Base-by-base conservation (phyloP, 2,329 filamentous ascomycete genomes). In the Penicillium sp. region DNA sequence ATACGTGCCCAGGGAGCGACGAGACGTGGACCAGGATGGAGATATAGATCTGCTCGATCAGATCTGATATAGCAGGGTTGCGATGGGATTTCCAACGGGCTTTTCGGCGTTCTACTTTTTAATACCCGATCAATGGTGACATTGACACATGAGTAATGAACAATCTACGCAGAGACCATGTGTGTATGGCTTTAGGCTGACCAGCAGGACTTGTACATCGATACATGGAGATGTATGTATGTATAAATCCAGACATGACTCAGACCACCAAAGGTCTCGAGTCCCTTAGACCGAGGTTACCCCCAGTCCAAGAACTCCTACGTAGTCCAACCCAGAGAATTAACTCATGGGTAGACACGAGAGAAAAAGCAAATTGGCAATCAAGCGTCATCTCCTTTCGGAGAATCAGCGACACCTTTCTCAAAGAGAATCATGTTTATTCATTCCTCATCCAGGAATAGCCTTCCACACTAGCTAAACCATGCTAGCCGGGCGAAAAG, bases 331-430 rank as follows among this genome's bases (percentile, higher is more conserved):
- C 57, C 64, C n/a, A 52, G 44, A 52, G 53, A 31, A 21, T 36
- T 16, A 34, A 36, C 57, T 51, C 54, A 29, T 55, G 55, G 51
- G 55, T 48, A 59, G 59, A 68, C 64, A 65, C 58, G 65, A 63
- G 65, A 63, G 66, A 63, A 65, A 0, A 66, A 67, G 75, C 67
- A 75, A 76, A 78, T 82, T 96, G 91, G 91, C 91, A 86, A 92
- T 96, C 91, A 91, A 96, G 91, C 91, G 74, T 94, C 86, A 84
- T 90, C 87, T 80, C 82, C 80, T 62, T 71, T 76, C 76, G 70
- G 78, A 85, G 87, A 91, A 82, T 93, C 89, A 78, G 91, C 91
- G 91, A 96, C 91, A 96, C 91, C 91, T 92, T 83, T 81, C 79
- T 82, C 76, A 67, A 61, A 60, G 66, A 66, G 65, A 72, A 71